These are phyloP conservation scores for Eremochloa ophiuroides DNA, from an alignment of 176 grass and related monocot species.

Conservation along the genomic window DNA sequence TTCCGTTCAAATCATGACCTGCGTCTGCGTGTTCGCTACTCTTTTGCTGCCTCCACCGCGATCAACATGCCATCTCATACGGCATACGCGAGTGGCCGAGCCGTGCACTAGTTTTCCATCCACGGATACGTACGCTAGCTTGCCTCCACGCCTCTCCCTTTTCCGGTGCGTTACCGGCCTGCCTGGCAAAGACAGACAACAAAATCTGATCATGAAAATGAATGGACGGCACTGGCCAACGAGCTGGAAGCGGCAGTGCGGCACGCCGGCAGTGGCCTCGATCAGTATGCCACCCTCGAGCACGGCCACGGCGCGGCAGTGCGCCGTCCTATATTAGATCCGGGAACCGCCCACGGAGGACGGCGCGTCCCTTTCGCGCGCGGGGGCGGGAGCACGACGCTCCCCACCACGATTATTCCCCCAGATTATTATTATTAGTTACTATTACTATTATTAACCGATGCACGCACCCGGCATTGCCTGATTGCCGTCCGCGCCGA, in stretches of 20 bases:
- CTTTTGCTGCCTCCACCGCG: not conserved
- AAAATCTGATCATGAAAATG: too few species aligned
- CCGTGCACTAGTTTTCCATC: not conserved
- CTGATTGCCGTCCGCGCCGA: too few species aligned
- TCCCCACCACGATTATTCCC: not conserved
- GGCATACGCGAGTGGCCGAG: not conserved
- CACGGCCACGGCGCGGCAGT: not conserved
- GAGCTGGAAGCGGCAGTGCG: not conserved
- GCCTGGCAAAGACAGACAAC: not conserved
- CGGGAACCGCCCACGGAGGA: not conserved
- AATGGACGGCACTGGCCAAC: too few species aligned
- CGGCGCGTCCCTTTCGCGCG: not conserved
- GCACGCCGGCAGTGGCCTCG: too few species aligned
- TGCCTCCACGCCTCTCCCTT: not conserved
- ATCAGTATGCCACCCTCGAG: not conserved
- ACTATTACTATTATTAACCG: not conserved
- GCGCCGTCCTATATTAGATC: not conserved
- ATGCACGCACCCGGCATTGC: not conserved
- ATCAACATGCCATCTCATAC: not conserved
- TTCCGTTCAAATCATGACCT: not conserved
- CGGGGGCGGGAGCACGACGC: not conserved
- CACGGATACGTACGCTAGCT: not conserved
- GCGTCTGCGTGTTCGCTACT: not conserved
- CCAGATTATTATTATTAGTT: not conserved
- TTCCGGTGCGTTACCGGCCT: not conserved